Conservation (phyloP, 306 rosid species). For the Medicago lupulina region DNA sequence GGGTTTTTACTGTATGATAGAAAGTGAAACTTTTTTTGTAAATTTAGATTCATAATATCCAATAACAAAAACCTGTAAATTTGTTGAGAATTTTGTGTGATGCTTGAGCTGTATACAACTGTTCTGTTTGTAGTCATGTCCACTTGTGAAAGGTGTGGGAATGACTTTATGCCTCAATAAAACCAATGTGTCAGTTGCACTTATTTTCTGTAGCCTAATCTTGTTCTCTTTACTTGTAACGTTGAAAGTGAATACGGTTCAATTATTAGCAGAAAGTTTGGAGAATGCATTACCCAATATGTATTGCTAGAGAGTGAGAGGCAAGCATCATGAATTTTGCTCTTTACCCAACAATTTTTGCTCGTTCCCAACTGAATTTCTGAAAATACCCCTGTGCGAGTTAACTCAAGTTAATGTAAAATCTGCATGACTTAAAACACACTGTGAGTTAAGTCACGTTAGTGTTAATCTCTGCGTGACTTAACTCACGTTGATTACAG, state of each 20-base stretch:
- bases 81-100: constrained; percentile 44
- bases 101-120: constrained; percentile 15
- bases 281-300: constrained; percentile 8
- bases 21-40: constrained; percentile 42
- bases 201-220: constrained; percentile 32
- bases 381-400: too few species aligned
- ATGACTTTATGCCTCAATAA: constrained; percentile 22
- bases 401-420: too few species aligned
- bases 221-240: constrained; percentile 41
- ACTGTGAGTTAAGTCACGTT: too few species aligned
- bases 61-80: constrained; percentile 45
- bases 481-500: too few species aligned
- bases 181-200: constrained; percentile 38
- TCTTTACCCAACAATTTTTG: too few species aligned
- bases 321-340: too few species aligned
- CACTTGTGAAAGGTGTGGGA: constrained; percentile 30
- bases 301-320: constrained; percentile 26
- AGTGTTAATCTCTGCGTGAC: too few species aligned
- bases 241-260: constrained; percentile 42
- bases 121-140: constrained; percentile 31
- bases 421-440: too few species aligned
- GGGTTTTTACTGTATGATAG: constrained; percentile 45
- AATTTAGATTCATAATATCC: constrained; percentile 46
- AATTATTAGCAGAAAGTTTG: constrained; percentile 43
- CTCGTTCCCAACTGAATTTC: too few species aligned